These are phyloP conservation scores for Lentithecium fluviatile DNA, from an alignment of 495 filamentous ascomycete species.

Conservation along the genomic window DNA sequence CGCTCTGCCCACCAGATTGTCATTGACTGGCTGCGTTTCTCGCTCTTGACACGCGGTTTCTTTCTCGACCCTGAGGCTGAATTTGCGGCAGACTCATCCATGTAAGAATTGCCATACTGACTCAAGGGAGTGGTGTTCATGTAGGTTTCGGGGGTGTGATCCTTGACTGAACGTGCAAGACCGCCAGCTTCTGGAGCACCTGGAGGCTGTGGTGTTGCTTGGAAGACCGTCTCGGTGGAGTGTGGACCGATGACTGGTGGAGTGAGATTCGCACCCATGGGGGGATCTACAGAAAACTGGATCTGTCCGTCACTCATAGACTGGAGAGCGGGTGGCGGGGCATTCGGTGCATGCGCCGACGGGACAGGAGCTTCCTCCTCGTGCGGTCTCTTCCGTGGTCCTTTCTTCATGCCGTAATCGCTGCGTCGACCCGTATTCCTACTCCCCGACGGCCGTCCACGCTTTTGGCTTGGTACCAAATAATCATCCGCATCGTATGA, in stretches of 20 bases:
- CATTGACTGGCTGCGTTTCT: constrained; percentile 41
- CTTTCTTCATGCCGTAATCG: constrained; percentile 46
- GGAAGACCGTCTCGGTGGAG: constrained; percentile 25
- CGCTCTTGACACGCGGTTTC: constrained; percentile 39
- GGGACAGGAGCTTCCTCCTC: background rate
- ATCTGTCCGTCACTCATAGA: constrained; percentile 32
- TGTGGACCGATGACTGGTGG: constrained; percentile 5
- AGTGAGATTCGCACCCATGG: background rate
- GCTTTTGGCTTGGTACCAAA: constrained; percentile 6
- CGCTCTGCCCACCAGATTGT: constrained; percentile 44
- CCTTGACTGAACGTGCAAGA: background rate
- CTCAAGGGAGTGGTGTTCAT: constrained; percentile 31
- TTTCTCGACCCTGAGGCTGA: constrained; percentile 16
- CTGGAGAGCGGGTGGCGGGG: constrained; percentile 16
- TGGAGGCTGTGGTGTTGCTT: constrained; percentile 28
- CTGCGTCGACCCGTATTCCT: constrained; percentile 39
- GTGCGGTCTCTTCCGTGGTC: constrained; percentile 34
- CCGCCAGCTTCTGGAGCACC: constrained; percentile 5
- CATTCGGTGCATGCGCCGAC: constrained; percentile 4
- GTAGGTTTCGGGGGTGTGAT: constrained; percentile 17
- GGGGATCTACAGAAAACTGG: constrained; percentile 31
- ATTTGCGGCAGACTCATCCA: constrained; percentile 15
- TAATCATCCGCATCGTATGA: constrained; percentile 3
- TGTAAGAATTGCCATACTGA: constrained; percentile 17
- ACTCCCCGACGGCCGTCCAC: constrained; percentile 42